Evolutionary conservation across 495 filamentous ascomycete genomes (phyloP).

Genomic region (Thozetella sp.): DNA sequence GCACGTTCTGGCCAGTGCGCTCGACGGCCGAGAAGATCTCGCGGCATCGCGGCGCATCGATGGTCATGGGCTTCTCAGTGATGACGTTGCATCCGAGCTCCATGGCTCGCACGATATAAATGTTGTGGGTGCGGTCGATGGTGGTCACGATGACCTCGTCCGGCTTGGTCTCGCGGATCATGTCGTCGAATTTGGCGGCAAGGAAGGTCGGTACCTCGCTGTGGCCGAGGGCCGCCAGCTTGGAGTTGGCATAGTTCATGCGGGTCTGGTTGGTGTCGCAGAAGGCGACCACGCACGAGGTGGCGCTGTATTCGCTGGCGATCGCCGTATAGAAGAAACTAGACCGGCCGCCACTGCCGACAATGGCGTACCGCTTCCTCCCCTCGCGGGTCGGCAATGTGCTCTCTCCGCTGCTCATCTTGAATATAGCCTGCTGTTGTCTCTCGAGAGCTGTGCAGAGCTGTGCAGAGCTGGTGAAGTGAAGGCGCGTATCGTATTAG

Average conservation of each 20-base stretch:
- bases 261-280: conserved; percentile 51
- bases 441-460: not conserved
- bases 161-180: conserved; percentile 53
- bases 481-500: too few relatives aligned
- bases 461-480: not conserved
- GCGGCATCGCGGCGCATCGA: conserved; percentile 54
- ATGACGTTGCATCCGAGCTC: conserved; percentile 58
- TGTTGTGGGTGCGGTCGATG: conserved; percentile 59
- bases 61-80: conserved; percentile 61
- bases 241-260: conserved; percentile 41
- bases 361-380: conserved; percentile 40
- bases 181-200: conserved; percentile 52
- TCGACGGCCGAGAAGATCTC: conserved; percentile 46
- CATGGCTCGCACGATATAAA: conserved; percentile 55
- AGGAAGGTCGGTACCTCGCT: conserved; percentile 46
- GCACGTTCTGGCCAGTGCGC: conserved; percentile 32
- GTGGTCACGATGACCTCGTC: conserved; percentile 61
- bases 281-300: conserved; percentile 49
- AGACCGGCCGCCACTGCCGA: conserved; percentile 45
- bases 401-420: not conserved
- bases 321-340: conserved; percentile 61
- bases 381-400: conserved; percentile 5
- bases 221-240: conserved; percentile 32
- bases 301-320: conserved; percentile 43
- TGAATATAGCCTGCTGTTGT: not conserved